Conservation (phyloP, 306 rosid species). For the Arachis stenosperma region DNA sequence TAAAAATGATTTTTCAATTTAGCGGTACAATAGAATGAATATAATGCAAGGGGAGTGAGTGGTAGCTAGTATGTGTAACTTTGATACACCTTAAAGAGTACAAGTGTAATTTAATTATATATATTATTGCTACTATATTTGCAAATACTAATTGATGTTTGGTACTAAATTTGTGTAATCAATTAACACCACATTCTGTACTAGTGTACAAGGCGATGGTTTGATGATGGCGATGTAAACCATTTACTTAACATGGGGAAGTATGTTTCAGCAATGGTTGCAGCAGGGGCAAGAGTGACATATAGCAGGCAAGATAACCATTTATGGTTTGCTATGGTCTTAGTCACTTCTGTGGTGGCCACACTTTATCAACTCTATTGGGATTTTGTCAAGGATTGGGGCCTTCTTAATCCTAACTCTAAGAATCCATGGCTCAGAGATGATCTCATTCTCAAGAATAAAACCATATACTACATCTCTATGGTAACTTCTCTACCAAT, state of each 20-base stretch:
- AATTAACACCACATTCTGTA: constrained; percentile 35
- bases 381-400: constrained; percentile 98
- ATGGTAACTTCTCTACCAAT: constrained; percentile 50
- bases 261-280: constrained; percentile 93
- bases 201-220: constrained; percentile 90
- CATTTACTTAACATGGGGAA: constrained; percentile 95
- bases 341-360: constrained; percentile 70
- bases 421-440: constrained; percentile 79
- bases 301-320: constrained; percentile 43
- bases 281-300: constrained; percentile 75
- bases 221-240: constrained; percentile 57
- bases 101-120: too few relatives aligned
- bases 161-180: neutral
- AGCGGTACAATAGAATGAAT: too few relatives aligned
- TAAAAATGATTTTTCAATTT: too few relatives aligned
- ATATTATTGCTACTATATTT: neutral
- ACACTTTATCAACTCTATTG: constrained; percentile 86
- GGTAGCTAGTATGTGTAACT: too few relatives aligned
- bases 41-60: too few relatives aligned
- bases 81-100: too few relatives aligned
- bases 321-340: constrained; percentile 60
- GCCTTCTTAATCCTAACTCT: constrained; percentile 67
- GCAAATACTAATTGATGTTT: neutral
- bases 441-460: constrained; percentile 74
- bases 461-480: constrained; percentile 73